Conservation (phyloP, 768 basidiomycete species). For the Suillus variegatus region DNA sequence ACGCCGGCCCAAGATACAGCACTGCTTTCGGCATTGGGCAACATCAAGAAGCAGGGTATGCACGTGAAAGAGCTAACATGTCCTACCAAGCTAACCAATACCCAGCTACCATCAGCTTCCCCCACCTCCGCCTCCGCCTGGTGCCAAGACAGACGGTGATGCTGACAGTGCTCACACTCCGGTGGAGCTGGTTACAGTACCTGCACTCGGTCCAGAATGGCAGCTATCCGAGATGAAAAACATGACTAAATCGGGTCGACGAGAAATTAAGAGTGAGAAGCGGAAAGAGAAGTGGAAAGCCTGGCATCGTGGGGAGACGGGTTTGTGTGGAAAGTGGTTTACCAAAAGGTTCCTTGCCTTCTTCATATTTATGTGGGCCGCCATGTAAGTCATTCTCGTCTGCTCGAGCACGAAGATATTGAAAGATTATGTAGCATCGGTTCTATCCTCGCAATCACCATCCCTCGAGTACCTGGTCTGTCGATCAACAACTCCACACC, state of each 20-base stretch:
- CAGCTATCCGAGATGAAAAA: constrained; percentile 71
- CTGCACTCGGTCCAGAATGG: constrained; percentile 92
- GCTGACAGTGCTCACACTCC: constrained; percentile 38
- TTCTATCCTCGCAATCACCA: constrained; percentile 71
- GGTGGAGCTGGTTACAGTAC: constrained; percentile 91
- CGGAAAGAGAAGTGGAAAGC: constrained; percentile 64
- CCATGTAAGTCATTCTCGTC: constrained; percentile 41
- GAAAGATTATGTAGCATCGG: constrained; percentile 47
- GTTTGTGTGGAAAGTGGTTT: constrained; percentile 79
- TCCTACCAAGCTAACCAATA: background rate
- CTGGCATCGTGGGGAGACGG: constrained; percentile 79
- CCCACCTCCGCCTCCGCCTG: constrained; percentile 21
- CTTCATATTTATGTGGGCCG: constrained; percentile 60
- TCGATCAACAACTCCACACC: constrained; percentile 60
- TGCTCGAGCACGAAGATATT: constrained; percentile 8
- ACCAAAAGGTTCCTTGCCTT: constrained; percentile 75
- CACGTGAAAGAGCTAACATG: constrained; percentile 5
- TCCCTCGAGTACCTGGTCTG: constrained; percentile 82
- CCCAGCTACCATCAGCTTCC: constrained; percentile 48
- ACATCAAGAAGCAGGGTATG: constrained; percentile 49
- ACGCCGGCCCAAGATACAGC: constrained; percentile 77
- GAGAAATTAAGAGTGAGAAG: constrained; percentile 57
- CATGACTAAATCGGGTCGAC: constrained; percentile 72
- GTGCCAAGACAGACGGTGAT: constrained; percentile 41
- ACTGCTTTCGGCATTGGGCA: constrained; percentile 50